Evolutionary conservation across 768 basidiomycete genomes (phyloP), one percentile per base, ranked within the genome.

Genomic region (Mycena venus): DNA sequence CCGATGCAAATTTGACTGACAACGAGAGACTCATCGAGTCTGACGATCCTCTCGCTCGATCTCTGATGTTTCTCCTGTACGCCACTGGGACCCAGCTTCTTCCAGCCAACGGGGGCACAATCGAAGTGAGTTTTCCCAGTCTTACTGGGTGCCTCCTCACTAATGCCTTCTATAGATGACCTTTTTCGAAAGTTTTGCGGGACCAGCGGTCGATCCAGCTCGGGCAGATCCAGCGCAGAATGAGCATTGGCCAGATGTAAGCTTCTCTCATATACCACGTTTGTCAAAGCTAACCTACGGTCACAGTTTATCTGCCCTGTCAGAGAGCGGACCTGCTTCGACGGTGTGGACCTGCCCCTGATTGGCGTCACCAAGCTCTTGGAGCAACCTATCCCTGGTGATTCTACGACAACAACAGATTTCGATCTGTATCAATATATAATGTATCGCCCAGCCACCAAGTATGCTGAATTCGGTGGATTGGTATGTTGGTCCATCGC

Each of bases 351-450:
- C 12, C 11, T 68, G 14, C 66, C 66, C 3, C 23, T 68, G 3
- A 2, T 10, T n/a, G 40, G 25, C 3, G 19, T 58, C 10, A 8
- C 17, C 4, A 5, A 4, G 2, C 55, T 68, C 19, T 27, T 68
- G 12, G 10, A 29, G 15, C 27, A 68, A 27, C 40, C 38, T 9
- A 25, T 68, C 9, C 66, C 66, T 4, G 40, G 31, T 14, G 38
- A 68, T 38, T 12, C 9, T 7, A 62, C 60, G 7, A 31, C 34
- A 15, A 14, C n/a, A 0, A 68, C 66, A 3, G 66, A 68, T 32
- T 68, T 68, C 25, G 66, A 68, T 32, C 36, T 55, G 2, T 68
- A 58, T 12, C 66, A 68, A 38, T 68, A 68, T 15, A 25, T 56
- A 11, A 55, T 68, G 53, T 68, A 42, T 11, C 34, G 66, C 4